phyloP scores from a whole-genome alignment of 228 moss, liverwort and hornwort species.

The Sphagnum magellanicum region DNA sequence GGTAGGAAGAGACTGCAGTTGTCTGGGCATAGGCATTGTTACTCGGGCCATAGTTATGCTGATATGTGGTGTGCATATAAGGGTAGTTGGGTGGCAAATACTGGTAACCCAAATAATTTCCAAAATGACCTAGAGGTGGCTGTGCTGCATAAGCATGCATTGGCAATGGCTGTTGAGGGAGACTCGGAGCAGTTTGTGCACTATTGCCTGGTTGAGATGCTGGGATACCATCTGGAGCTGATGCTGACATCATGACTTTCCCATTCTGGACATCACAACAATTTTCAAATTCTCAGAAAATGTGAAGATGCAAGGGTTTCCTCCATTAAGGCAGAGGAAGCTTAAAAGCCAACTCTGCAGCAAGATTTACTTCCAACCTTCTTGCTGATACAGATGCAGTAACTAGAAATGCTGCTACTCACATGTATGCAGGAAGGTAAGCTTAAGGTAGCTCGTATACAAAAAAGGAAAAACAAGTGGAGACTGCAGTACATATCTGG shows the following conservation, averaged over 20 bases:
- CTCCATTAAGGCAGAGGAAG: no score
- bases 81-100: conserved; percentile 35
- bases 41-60: conserved; percentile 71
- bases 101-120: conserved; percentile 43
- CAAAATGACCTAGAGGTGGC: conserved; percentile 42
- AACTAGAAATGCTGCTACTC: no score
- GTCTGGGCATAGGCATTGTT: conserved; percentile 67
- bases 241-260: conserved; percentile 25
- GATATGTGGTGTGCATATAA: conserved; percentile 78
- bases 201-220: conserved; percentile 31
- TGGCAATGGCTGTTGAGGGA: conserved; percentile 41
- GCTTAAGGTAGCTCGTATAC: no score
- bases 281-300: background rate
- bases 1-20: conserved; percentile 65
- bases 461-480: no score
- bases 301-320: no score
- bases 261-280: conserved; percentile 19
- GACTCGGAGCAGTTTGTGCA: conserved; percentile 25
- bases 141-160: conserved; percentile 40
- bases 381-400: no score
- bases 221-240: conserved; percentile 14
- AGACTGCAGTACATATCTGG: no score
- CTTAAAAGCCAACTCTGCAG: no score
- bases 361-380: no score
- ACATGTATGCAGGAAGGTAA: no score